These are phyloP conservation scores for Fraxinus velutina DNA, from an alignment of 305 asterid species.

Conservation along the genomic window DNA sequence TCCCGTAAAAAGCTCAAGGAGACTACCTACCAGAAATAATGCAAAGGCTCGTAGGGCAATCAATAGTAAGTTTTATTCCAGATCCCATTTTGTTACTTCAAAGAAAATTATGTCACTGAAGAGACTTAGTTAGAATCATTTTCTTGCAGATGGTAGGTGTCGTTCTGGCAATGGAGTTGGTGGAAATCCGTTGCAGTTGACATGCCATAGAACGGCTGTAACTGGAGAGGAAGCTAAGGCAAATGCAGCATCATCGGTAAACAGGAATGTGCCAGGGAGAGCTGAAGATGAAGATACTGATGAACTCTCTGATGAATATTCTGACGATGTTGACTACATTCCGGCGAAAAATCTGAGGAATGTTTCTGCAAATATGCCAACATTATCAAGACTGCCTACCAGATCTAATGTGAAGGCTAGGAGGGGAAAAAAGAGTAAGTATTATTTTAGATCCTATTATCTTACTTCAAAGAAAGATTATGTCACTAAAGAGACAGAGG, in stretches of 20 bases:
- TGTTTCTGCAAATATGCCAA: background rate
- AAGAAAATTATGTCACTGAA: background rate
- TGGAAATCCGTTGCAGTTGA: background rate
- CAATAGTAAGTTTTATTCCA: constrained; percentile 3
- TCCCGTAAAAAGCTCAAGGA: background rate
- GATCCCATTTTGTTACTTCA: background rate
- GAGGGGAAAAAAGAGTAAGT: constrained; percentile 16
- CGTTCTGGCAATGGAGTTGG: background rate
- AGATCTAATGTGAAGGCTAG: background rate
- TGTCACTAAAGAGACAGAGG: background rate
- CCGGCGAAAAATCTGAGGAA: background rate
- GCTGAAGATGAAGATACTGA: background rate
- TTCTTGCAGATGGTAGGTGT: background rate
- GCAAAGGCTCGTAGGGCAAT: background rate
- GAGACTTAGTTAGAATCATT: background rate
- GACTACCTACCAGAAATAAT: background rate
- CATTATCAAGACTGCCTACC: constrained; percentile 6
- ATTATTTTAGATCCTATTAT: background rate
- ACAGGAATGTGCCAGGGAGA: background rate
- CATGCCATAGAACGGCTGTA: background rate
- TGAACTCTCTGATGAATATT: background rate
- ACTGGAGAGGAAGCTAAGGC: background rate
- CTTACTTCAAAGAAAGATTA: background rate
- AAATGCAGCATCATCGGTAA: background rate
- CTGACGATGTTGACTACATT: background rate